A percentile compares a stretch with the other conserved stretches of the same genome.
These are phyloP conservation scores for Aureobasidium pullulans DNA, from an alignment of 2,329 filamentous ascomycete genomes.

Conservation along the genomic window DNA sequence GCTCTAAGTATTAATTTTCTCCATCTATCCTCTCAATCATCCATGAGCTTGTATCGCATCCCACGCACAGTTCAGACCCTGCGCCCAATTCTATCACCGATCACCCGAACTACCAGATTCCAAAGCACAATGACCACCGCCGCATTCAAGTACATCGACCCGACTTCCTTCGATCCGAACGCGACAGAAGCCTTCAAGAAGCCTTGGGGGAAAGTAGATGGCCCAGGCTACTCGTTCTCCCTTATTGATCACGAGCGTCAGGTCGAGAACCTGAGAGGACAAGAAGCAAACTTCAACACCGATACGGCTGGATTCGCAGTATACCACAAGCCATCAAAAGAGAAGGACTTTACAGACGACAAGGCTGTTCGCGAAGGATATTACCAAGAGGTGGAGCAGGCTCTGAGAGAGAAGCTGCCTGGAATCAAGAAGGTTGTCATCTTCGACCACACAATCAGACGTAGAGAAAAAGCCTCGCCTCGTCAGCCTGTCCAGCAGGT, in stretches of 20 bases:
- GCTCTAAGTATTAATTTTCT: background rate
- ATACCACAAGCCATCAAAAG: slow-evolving; percentile 44
- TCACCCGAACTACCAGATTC: background rate
- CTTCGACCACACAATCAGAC: slow-evolving; percentile 66
- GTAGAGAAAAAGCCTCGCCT: slow-evolving; percentile 45
- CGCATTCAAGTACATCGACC: slow-evolving; percentile 55
- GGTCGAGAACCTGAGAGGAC: slow-evolving; percentile 50
- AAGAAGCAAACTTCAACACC: slow-evolving; percentile 44
- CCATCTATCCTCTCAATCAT: background rate
- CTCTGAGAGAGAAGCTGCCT: slow-evolving; percentile 49
- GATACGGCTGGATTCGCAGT: slow-evolving; percentile 55
- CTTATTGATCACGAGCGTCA: slow-evolving; percentile 39
- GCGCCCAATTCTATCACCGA: background rate
- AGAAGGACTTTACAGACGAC: slow-evolving; percentile 51
- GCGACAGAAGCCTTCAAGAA: slow-evolving; percentile 38
- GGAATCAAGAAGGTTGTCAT: slow-evolving; percentile 56
- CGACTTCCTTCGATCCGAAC: slow-evolving; percentile 27
- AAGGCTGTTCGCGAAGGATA: slow-evolving; percentile 48
- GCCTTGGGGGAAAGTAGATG: slow-evolving; percentile 60
- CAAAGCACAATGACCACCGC: slow-evolving; percentile 48
- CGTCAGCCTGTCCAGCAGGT: slow-evolving; percentile 62
- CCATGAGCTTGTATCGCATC: slow-evolving; percentile 5
- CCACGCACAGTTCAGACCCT: background rate
- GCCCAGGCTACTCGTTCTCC: slow-evolving; percentile 47
- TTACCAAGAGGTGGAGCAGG: slow-evolving; percentile 53